Evolutionary conservation across 2,329 filamentous ascomycete genomes (phyloP).

Genomic region (Pseudogymnoascus destructans): DNA sequence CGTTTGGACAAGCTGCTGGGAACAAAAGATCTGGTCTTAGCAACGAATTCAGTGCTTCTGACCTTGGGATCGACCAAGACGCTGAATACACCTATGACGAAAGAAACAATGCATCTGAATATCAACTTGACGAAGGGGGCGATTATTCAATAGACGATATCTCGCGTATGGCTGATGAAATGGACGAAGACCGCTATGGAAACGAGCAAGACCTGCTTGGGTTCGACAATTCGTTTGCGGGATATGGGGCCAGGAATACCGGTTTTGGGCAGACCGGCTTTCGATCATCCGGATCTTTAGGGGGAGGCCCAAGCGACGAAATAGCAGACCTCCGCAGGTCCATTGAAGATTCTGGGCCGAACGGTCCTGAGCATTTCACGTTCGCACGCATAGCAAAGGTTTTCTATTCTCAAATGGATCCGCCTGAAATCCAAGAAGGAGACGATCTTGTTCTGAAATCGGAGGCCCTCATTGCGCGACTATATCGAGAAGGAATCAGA

Average conservation of each 20-base stretch:
- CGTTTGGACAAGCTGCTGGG: conserved; percentile 15
- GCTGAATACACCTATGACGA: conserved; percentile 30
- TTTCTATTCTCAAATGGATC: conserved; percentile 44
- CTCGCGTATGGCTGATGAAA: conserved; percentile 2
- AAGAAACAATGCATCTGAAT: conserved; percentile 23
- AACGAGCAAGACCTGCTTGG: background rate
- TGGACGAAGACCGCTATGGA: conserved; percentile 5
- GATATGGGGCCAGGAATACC: background rate
- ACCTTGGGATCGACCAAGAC: conserved; percentile 26
- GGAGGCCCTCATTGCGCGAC: conserved; percentile 52
- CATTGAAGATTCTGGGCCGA: background rate
- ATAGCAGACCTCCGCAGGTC: background rate
- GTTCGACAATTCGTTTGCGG: background rate
- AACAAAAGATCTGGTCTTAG: conserved; percentile 39
- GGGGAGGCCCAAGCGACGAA: background rate
- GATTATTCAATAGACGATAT: conserved; percentile 2
- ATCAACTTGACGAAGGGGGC: background rate
- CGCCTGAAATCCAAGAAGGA: conserved; percentile 52
- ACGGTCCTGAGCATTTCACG: conserved; percentile 32
- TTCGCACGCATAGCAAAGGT: conserved; percentile 62
- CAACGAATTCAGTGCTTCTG: conserved; percentile 28
- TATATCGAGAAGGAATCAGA: conserved; percentile 51
- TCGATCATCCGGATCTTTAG: background rate
- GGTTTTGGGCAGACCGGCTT: background rate
- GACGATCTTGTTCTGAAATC: conserved; percentile 61